Base-by-base conservation (phyloP, 371 early-diverging fungal species). In the Paraphysoderma sedebokerense region DNA sequence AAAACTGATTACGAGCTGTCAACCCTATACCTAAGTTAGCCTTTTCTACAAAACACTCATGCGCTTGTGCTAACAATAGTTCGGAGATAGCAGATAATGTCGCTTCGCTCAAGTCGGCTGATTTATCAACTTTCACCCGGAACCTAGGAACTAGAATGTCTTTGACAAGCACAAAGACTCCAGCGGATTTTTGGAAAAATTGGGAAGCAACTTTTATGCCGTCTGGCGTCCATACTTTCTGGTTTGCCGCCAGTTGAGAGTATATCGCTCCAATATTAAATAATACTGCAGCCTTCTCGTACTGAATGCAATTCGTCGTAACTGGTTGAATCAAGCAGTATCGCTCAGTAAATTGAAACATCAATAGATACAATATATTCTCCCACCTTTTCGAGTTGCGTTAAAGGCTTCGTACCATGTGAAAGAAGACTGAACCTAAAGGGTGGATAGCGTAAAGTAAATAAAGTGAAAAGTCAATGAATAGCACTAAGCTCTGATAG, bases 181-280 rank as follows among this genome's bases (percentile, higher is more conserved):
- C 70, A 15, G 70, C 68, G 1, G 67, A 57, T 52, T 62, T 62
- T 58, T 70, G 70, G 26, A 70, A 68, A 57, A 62, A 59, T 1
- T 17, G 38, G 2, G 66, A 55, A 3, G 66, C 70, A n/a, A 45
- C 22, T 44, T 60, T 59, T 42, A 65, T 57, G 3, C 69, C 69
- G 30, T 67, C 64, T 17, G 48, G 38, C 0, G 60, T 57, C 58
- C 62, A 63, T 9, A 59, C 3, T 9, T 56, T 38, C 44, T 65
- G 62, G 5, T 47, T 34, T 15, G 54, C 46, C 2, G 59, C 74
- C 2, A 73, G 38, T 22, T 64, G 66, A 2, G 59, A 52, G 52
- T 60, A 61, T 0, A 71, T 38, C 6, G 68, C 66, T 24, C 62
- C 74, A 17, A 71, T 29, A 40, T 73, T 73, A 48, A 52, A 73